A percentile compares a stretch with the other conserved stretches of the same genome.
Conservation (phyloP, 129 eudicot species). For the Pittosporum tobira region DNA sequence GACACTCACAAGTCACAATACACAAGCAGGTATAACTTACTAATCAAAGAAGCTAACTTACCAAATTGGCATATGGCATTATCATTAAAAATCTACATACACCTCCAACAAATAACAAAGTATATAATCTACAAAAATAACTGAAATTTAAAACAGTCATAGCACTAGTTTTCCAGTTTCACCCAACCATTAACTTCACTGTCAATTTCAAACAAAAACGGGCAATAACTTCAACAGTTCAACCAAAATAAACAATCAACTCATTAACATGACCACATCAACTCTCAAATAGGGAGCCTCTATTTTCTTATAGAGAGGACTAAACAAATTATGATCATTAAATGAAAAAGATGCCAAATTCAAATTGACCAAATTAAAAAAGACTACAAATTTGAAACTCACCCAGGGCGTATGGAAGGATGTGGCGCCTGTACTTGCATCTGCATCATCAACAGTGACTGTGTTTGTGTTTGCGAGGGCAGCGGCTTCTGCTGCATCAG, state of each 20-base stretch:
- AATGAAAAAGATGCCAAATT: background rate
- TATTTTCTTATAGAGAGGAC: constrained; percentile 4
- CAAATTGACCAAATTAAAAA: too few species aligned
- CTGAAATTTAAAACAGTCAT: background rate
- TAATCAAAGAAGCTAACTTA: background rate
- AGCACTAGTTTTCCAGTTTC: background rate
- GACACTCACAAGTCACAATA: too few species aligned
- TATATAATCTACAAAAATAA: too few species aligned
- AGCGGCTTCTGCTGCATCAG: constrained; percentile 11
- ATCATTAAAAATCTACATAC: too few species aligned
- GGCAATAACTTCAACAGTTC: background rate
- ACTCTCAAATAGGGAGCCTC: background rate
- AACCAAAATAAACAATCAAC: background rate
- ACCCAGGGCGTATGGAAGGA: constrained; percentile 40
- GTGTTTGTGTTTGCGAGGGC: constrained; percentile 6
- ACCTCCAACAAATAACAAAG: background rate
- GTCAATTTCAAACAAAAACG: background rate
- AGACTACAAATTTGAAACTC: constrained; percentile 13
- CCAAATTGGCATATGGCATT: too few species aligned
- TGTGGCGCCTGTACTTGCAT: constrained; percentile 28
- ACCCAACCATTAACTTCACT: background rate
- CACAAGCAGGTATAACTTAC: too few species aligned
- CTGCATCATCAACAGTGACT: constrained; percentile 21
- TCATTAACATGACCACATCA: background rate
- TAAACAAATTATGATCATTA: too few species aligned